Conservation (phyloP, 768 basidiomycete species). For the Pulveroboletus sp. region DNA sequence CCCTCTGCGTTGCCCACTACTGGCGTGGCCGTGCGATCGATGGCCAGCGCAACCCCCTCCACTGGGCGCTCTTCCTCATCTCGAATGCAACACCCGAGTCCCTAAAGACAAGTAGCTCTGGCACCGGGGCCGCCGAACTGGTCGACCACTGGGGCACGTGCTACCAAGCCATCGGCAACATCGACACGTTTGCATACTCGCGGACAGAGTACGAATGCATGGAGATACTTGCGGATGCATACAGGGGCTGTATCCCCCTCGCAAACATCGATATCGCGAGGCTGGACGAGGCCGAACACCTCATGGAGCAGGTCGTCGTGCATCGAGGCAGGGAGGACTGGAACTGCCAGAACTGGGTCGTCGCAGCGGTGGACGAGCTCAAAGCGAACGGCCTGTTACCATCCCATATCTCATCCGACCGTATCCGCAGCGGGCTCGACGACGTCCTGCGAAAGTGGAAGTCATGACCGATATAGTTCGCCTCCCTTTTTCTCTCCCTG, state of each 20-base stretch:
- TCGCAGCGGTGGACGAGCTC: conserved; percentile 24
- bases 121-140: conserved; percentile 21
- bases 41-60: conserved; percentile 25
- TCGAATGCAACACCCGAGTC: conserved; percentile 23
- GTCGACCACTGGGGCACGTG: conserved; percentile 33
- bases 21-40: conserved; percentile 23
- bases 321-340: conserved; percentile 29
- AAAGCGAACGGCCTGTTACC: conserved; percentile 15
- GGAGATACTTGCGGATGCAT: conserved; percentile 29
- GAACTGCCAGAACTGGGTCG: conserved; percentile 33
- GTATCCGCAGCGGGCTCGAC: conserved; percentile 22
- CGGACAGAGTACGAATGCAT: conserved; percentile 26
- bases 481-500: not conserved
- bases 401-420: conserved; percentile 15
- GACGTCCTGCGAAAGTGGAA: conserved; percentile 24
- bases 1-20: conserved; percentile 30
- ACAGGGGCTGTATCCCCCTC: conserved; percentile 30
- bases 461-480: conserved; percentile 6
- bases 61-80: conserved; percentile 30
- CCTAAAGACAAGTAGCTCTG: conserved; percentile 17
- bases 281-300: conserved; percentile 10
- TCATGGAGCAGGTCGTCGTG: conserved; percentile 24
- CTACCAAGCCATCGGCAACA: conserved; percentile 28
- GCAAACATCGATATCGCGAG: conserved; percentile 16
- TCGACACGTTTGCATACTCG: conserved; percentile 28